Conservation (phyloP, 176 grass and related monocot species). For the Echinochloa phyllopogon region DNA sequence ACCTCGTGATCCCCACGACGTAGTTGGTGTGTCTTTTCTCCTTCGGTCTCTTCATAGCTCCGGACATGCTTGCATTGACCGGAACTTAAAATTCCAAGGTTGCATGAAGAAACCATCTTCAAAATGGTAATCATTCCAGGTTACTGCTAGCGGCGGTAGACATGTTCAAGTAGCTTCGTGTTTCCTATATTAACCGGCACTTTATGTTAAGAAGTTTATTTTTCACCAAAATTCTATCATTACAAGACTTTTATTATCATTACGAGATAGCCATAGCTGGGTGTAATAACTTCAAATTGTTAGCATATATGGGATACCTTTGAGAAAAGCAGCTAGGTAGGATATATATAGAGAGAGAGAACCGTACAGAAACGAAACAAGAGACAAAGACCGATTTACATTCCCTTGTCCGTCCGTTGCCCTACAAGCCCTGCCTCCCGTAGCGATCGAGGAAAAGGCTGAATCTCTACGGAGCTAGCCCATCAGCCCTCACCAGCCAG, state of each 20-base stretch:
- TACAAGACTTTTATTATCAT: too few species aligned
- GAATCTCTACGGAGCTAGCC: background rate
- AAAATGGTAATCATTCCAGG: background rate
- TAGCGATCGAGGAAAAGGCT: background rate
- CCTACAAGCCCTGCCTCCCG: slow-evolving; percentile 30
- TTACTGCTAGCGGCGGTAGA: background rate
- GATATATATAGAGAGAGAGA: too few species aligned
- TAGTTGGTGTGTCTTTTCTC: background rate
- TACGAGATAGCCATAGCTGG: too few species aligned
- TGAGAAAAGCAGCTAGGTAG: background rate
- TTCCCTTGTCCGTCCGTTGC: slow-evolving; percentile 8
- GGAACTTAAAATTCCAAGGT: background rate
- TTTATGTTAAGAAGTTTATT: too few species aligned
- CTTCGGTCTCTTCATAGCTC: background rate
- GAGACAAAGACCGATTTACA: background rate
- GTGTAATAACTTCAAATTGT: background rate
- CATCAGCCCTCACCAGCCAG: background rate
- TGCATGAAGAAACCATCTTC: background rate
- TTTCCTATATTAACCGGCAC: too few species aligned
- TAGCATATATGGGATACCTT: background rate
- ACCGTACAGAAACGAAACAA: background rate
- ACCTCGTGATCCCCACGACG: background rate
- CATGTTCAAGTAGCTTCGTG: too few species aligned
- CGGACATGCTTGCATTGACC: background rate
- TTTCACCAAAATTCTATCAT: too few species aligned